Evolutionary conservation across 1,284 basidiomycete genomes (phyloP).

Genomic region (Phlebopus sp.): DNA sequence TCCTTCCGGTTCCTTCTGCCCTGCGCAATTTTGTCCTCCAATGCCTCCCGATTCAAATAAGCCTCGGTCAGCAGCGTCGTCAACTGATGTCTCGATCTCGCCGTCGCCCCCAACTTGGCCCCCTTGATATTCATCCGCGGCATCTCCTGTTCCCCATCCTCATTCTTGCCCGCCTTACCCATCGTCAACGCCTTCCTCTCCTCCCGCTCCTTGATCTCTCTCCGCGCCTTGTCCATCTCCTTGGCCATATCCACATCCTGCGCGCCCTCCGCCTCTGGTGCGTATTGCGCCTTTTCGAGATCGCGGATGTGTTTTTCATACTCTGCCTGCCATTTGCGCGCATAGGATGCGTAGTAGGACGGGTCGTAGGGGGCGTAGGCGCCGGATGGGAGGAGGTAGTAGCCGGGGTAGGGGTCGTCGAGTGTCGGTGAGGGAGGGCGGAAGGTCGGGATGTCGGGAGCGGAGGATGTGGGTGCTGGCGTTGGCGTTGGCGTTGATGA

Average conservation of each 20-base stretch:
- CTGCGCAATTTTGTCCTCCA: constrained; percentile 79
- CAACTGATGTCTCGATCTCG: constrained; percentile 71
- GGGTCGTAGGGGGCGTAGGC: constrained; percentile 77
- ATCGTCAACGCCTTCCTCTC: constrained; percentile 67
- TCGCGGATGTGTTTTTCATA: constrained; percentile 68
- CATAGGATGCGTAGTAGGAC: constrained; percentile 72
- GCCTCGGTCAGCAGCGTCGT: constrained; percentile 75
- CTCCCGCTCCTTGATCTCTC: constrained; percentile 67
- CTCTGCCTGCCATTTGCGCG: constrained; percentile 66
- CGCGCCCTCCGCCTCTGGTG: constrained; percentile 15
- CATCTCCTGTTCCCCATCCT: constrained; percentile 48
- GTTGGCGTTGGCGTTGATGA: constrained; percentile 5
- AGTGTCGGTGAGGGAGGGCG: constrained; percentile 73
- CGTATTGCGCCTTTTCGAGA: constrained; percentile 51
- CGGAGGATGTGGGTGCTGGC: constrained; percentile 50
- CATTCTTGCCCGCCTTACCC: constrained; percentile 33
- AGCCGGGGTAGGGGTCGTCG: constrained; percentile 81
- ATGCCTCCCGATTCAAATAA: constrained; percentile 70
- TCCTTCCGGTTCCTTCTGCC: constrained; percentile 79
- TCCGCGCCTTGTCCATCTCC: constrained; percentile 73
- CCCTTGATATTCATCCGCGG: constrained; percentile 80
- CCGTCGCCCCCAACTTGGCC: constrained; percentile 64
- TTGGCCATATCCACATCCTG: constrained; percentile 64
- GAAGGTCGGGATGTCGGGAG: constrained; percentile 68
- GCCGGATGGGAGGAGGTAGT: constrained; percentile 82